Evolutionary conservation across 176 grass and related monocot species (phyloP), one percentile per base, ranked within the genome.

Genomic region (Thinopyrum elongatum): DNA sequence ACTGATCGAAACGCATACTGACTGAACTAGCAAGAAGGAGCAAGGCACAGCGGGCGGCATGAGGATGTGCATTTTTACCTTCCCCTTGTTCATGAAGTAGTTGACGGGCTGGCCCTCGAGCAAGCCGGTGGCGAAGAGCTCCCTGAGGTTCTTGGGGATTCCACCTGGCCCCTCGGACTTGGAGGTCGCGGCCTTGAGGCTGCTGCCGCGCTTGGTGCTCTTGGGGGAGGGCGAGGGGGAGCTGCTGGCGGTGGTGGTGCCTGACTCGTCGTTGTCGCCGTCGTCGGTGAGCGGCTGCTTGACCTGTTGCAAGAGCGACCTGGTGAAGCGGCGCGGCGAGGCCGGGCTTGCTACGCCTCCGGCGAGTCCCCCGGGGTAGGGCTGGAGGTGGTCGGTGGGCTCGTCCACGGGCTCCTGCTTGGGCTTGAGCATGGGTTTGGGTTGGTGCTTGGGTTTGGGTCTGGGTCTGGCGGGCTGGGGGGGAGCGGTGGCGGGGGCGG

Each of bases 61-160:
- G 64, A 47, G 25, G 14, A 22, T 2, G 41, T 12, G 31, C 15
- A 28, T 62, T 77, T 2, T 46, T 46, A 99, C 97, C 94, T 94
- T 99, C 38, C 86, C 88, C 80, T 88, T 99, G 42, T 28, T 90
- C 70, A 87, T 78, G 78, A 89, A 79, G 79, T 98, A 98, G 81
- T 95, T 91, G 85, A 98, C 96, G 30, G 88, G 93, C 34, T 94
- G 90, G 29, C 91, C 96, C 53, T 98, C 92, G 23, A 98, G 96
- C 89, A 98, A 78, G 57, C 93, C 90, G 15, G 96, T 98, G 84
- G 89, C 77, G 1, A 98, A 88, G 75, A 98, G 87, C 23, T 95
- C 91, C 85, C 76, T 92, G 73, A 95, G 85, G 42, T 93, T 98
- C 31, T 39, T 62, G 47, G 93, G 96, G 44, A 90, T 74, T 23